Conservation (phyloP, 805 yeast genomes). For the Monosporozyma servazzii region DNA sequence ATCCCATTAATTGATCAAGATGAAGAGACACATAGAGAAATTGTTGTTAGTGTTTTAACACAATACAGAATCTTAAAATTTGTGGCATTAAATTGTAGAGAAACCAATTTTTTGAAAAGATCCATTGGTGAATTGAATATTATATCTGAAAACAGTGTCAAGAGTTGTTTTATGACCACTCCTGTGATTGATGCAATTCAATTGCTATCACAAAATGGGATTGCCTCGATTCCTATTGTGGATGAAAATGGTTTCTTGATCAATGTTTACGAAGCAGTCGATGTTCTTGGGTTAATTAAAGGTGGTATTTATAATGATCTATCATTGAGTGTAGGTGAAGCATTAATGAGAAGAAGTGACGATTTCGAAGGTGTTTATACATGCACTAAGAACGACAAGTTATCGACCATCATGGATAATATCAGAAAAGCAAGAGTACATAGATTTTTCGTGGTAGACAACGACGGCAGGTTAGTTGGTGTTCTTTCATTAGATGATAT, state of each 20-base stretch:
- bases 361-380: conserved; percentile 98
- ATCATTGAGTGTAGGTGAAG: conserved; percentile 89
- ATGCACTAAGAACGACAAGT: conserved; percentile 77
- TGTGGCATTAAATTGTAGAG: conserved; percentile 92
- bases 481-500: conserved; percentile 90
- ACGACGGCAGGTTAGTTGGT: conserved; percentile 65
- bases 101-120: conserved; percentile 70
- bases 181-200: conserved; percentile 93
- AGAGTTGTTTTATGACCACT: conserved; percentile 78
- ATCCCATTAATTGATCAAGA: conserved; percentile 92
- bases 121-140: conserved; percentile 64
- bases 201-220: conserved; percentile 64
- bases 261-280: conserved; percentile 94
- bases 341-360: conserved; percentile 77
- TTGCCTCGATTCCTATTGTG: conserved; percentile 86
- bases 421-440: conserved; percentile 86
- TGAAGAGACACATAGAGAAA: conserved; percentile 84
- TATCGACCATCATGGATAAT: conserved; percentile 86
- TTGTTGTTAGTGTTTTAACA: conserved; percentile 89
- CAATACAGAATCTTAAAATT: conserved; percentile 94
- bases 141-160: conserved; percentile 48
- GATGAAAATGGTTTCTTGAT: conserved; percentile 59
- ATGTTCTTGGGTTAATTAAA: conserved; percentile 82
- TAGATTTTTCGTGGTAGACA: conserved; percentile 85
- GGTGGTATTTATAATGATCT: conserved; percentile 91